Evolutionary conservation across 495 filamentous ascomycete species (phyloP).

Genomic region (Penicillium samsonianum): DNA sequence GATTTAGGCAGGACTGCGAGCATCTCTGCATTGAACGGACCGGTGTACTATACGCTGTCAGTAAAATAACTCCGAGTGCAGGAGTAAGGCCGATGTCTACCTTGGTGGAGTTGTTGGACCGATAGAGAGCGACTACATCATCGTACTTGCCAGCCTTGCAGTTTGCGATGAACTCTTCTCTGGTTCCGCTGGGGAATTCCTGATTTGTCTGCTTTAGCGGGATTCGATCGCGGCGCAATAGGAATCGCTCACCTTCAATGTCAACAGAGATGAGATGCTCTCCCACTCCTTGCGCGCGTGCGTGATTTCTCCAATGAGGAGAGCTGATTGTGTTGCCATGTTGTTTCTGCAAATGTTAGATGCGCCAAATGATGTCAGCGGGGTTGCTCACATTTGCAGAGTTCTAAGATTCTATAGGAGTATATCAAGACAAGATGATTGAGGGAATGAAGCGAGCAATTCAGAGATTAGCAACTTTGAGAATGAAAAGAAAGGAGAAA

Average conservation of each 20-base stretch:
- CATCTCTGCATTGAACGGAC: slow-evolving; percentile 60
- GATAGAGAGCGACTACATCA: slow-evolving; percentile 58
- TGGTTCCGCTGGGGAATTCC: slow-evolving; percentile 55
- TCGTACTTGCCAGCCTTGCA: slow-evolving; percentile 57
- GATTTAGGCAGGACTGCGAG: slow-evolving; percentile 61
- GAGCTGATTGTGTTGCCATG: slow-evolving; percentile 48
- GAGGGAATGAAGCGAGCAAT: not conserved
- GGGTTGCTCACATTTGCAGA: not conserved
- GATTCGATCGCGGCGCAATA: not conserved
- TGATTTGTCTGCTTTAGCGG: slow-evolving; percentile 22
- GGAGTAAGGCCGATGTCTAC: slow-evolving; percentile 31
- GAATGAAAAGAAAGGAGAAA: slow-evolving; percentile 5
- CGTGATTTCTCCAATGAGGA: slow-evolving; percentile 58
- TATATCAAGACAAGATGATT: not conserved
- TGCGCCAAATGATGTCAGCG: slow-evolving; percentile 10
- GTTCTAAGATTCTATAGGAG: not conserved
- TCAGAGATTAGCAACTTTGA: not conserved
- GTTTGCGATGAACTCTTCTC: slow-evolving; percentile 54
- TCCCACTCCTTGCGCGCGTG: slow-evolving; percentile 60
- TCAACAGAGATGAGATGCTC: slow-evolving; percentile 50
- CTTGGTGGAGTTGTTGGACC: slow-evolving; percentile 60
- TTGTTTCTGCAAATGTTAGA: slow-evolving; percentile 19
- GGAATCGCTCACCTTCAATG: slow-evolving; percentile 49
- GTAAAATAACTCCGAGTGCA: not conserved
- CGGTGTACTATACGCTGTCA: slow-evolving; percentile 51